Conservation (phyloP, 2,329 filamentous ascomycete genomes). For the Talaromyces atroroseus region DNA sequence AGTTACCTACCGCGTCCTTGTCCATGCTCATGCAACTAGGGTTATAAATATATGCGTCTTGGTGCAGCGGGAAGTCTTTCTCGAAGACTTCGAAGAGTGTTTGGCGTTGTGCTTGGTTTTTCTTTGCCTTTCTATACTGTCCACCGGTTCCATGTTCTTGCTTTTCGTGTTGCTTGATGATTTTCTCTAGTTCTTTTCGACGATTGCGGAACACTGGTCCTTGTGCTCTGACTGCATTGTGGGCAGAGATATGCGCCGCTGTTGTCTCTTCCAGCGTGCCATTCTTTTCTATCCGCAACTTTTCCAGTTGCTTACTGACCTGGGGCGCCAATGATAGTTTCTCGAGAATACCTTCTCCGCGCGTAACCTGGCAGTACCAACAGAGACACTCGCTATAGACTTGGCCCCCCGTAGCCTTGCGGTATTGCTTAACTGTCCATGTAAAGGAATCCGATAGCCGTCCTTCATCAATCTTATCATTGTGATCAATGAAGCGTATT, state of each 20-base stretch:
- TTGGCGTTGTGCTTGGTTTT: neutral
- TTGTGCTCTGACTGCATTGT: slow-evolving; percentile 43
- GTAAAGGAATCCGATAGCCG: slow-evolving; percentile 2
- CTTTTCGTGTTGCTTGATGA: neutral
- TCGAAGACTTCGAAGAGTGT: neutral
- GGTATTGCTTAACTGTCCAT: slow-evolving; percentile 9
- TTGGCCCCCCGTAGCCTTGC: neutral
- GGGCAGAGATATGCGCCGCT: slow-evolving; percentile 3
- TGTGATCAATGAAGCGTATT: slow-evolving; percentile 2
- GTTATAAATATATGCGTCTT: slow-evolving; percentile 1
- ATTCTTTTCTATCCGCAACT: neutral
- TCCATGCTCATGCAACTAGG: neutral
- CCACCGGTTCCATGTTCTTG: neutral
- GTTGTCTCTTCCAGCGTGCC: neutral
- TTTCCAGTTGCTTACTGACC: neutral
- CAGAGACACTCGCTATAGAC: slow-evolving; percentile 10
- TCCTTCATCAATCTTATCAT: slow-evolving; percentile 7
- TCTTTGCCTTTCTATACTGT: neutral
- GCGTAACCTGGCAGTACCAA: slow-evolving; percentile 11
- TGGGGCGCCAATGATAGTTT: neutral
- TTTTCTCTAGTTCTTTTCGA: neutral
- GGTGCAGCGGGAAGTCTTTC: neutral
- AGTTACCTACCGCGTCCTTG: neutral
- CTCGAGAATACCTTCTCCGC: neutral
- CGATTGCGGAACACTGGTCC: neutral